phyloP scores from a whole-genome alignment of 164 flowering plant species.

The Cinnamomum micranthum region DNA sequence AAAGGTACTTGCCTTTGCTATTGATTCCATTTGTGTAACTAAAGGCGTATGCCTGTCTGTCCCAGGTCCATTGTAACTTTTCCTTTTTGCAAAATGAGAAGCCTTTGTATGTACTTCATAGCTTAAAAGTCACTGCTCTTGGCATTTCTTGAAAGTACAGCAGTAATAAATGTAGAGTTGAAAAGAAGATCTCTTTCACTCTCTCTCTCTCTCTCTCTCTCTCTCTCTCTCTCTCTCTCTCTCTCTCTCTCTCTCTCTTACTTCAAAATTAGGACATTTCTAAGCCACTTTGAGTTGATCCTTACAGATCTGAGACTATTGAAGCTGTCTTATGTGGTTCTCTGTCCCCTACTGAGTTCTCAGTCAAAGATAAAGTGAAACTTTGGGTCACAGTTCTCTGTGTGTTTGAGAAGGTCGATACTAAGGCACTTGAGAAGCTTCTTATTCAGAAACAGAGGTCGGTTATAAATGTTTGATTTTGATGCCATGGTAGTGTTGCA shows the following conservation, averaged over 20 bases:
- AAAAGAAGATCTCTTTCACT: not conserved
- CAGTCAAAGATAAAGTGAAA: conserved; percentile 57
- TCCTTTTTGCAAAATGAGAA: not conserved
- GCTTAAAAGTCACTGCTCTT: not conserved
- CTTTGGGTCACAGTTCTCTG: conserved; percentile 70
- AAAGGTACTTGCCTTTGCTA: not conserved
- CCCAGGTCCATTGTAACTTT: not conserved
- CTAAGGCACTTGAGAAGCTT: conserved; percentile 87
- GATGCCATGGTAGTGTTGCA: conserved; percentile 13
- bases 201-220: not conserved
- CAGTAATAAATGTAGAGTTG: not conserved
- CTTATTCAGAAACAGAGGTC: conserved; percentile 95
- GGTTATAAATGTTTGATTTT: conserved; percentile 22
- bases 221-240: not conserved
- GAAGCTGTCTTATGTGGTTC: conserved; percentile 62
- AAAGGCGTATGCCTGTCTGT: not conserved
- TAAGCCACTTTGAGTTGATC: conserved; percentile 3
- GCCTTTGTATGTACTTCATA: not conserved
- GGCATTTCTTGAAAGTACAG: not conserved
- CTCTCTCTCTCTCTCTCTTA: not conserved
- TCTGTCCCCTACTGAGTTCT: conserved; percentile 58
- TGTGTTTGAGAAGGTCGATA: conserved; percentile 80
- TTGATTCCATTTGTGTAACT: not conserved
- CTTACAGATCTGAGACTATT: conserved; percentile 77
- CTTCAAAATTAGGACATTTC: not conserved